Conservation (phyloP, 2,329 filamentous ascomycete genomes). For the Colletotrichum somersetense region DNA sequence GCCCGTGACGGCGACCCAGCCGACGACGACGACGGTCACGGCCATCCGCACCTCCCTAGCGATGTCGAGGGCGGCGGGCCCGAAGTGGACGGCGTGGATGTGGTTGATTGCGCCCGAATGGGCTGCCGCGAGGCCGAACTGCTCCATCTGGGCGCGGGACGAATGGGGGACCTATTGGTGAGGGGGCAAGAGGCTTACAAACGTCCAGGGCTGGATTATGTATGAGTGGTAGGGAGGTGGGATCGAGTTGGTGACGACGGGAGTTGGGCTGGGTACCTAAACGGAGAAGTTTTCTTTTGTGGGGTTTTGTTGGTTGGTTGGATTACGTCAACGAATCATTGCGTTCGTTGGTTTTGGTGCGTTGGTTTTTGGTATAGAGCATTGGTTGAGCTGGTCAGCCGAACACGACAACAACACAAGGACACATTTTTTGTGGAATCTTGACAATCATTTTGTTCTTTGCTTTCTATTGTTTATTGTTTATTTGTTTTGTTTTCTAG, state of each 20-base stretch:
- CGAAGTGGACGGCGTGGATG: conserved; percentile 32
- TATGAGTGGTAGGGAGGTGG: not conserved
- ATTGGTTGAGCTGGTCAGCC: not conserved
- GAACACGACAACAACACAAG: not conserved
- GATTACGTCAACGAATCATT: conserved; percentile 39
- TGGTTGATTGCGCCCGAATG: conserved; percentile 40
- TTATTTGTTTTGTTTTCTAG: too few species aligned
- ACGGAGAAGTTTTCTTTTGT: conserved; percentile 13
- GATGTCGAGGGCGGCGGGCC: conserved; percentile 22
- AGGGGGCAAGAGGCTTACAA: not conserved
- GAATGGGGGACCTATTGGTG: too few species aligned
- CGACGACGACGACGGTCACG: conserved; percentile 33
- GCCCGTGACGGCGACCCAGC: conserved; percentile 37
- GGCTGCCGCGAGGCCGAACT: conserved; percentile 27
- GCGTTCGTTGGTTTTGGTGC: not conserved
- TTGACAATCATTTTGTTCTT: too few species aligned
- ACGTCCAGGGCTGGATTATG: not conserved
- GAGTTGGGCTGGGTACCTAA: not conserved
- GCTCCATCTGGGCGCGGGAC: conserved; percentile 19
- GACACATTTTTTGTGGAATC: too few species aligned
- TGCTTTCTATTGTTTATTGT: too few species aligned
- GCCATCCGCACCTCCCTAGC: conserved; percentile 28
- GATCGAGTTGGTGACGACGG: not conserved
- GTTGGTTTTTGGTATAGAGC: not conserved
- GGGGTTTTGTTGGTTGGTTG: not conserved